Conservation (phyloP, 2,329 filamentous ascomycete genomes). For the Aspergillus viridinutans region DNA sequence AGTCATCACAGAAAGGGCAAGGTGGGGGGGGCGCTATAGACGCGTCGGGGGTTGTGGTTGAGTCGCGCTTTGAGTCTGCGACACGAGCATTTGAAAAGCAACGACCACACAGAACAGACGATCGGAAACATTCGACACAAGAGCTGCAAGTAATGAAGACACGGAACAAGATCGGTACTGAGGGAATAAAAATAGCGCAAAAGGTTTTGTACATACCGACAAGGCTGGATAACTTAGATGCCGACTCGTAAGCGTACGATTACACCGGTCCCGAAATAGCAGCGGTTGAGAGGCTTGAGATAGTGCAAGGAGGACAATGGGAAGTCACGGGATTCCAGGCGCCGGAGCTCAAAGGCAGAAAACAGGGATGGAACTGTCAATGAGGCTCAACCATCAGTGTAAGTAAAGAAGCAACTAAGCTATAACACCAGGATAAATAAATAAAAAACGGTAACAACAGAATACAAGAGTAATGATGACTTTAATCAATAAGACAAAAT, state of each 20-base stretch:
- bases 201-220: constrained; percentile 35
- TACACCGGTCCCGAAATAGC: constrained; percentile 37
- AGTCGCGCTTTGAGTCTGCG: constrained; percentile 23
- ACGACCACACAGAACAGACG: constrained; percentile 13
- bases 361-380: not conserved
- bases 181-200: constrained; percentile 4
- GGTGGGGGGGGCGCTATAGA: constrained; percentile 13
- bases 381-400: not conserved
- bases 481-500: constrained; percentile 1
- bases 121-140: constrained; percentile 15
- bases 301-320: constrained; percentile 15
- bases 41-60: constrained; percentile 20
- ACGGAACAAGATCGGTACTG: constrained; percentile 1
- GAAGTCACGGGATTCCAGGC: constrained; percentile 26
- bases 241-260: constrained; percentile 35
- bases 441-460: not conserved
- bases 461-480: constrained; percentile 3
- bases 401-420: not conserved
- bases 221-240: constrained; percentile 38
- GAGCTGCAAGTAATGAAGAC: constrained; percentile 5
- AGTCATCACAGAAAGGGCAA: not conserved
- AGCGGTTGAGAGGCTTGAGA: constrained; percentile 27
- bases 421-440: not conserved
- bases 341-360: constrained; percentile 11
- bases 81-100: constrained; percentile 18